Evolutionary conservation across 768 basidiomycete genomes (phyloP), one percentile per base, ranked within the genome.

Genomic region (Boletus vermiculosoides): DNA sequence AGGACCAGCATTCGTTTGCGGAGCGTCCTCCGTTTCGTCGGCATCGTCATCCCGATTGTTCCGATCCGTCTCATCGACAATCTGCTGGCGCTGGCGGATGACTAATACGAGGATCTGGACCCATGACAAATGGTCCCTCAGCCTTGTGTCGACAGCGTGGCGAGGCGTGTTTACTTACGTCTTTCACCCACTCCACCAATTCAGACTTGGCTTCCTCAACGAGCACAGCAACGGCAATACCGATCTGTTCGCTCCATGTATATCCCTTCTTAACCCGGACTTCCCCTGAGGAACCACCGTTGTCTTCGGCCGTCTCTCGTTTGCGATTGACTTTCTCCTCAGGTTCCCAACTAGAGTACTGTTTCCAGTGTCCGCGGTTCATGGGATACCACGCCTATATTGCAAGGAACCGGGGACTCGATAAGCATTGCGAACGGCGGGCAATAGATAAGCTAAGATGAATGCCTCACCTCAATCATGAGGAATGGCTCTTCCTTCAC

Each of bases 201-300:
- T 80, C 78, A 53, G 74, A 73, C 63, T 88, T 78, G 10, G 80
- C 87, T 16, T 79, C 79, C 48, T 92, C 87, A 10, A 87, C 76
- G 13, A 98, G 80, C 45, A 83, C 80, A 40, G 84, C 84, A 57
- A 97, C 81, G 4, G 86, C 86, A 62, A 98, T 92, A 3, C 90
- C 95, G 46, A 98, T 77, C 71, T 98, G 87, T 66, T 98, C 88
- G 63, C 86, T 92, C 86, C 88, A 90, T 16, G 88, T 84, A 72
- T 92, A 88, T 7, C 92, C 92, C 64, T 91, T 92, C 78, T 90
- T 90, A 59, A 96, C 84, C 57, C 83, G 78, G 30, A 96, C 82
- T 50, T 95, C 94, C 15, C 77, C 80, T 39, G 84, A 81, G 68
- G 79, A 79, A 48, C 72, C 70, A 13, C 68, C 74, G 55, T 33